These are phyloP conservation scores for Leccinum subtestaceum DNA, from an alignment of 768 basidiomycete genomes.

Conservation along the genomic window DNA sequence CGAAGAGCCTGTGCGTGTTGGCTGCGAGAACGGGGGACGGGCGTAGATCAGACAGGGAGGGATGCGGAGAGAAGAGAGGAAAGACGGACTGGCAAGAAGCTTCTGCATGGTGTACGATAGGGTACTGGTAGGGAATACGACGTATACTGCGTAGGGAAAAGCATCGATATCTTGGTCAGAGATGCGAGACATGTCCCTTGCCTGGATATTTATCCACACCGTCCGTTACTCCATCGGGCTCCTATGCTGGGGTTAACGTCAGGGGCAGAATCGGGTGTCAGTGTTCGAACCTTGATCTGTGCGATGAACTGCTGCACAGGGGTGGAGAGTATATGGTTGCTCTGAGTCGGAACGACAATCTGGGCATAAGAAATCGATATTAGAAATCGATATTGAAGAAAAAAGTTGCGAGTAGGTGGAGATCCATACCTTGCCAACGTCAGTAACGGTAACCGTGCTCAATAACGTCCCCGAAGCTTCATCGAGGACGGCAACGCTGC, in stretches of 20 bases:
- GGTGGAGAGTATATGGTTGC: slow-evolving; percentile 69
- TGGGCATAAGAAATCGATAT: slow-evolving; percentile 25
- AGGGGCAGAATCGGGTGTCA: not conserved
- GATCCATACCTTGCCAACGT: slow-evolving; percentile 63
- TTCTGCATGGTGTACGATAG: slow-evolving; percentile 76
- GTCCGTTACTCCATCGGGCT: slow-evolving; percentile 72
- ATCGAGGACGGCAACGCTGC: slow-evolving; percentile 75
- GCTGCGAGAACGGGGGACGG: slow-evolving; percentile 41
- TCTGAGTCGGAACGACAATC: slow-evolving; percentile 79
- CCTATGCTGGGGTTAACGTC: slow-evolving; percentile 36
- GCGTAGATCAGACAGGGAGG: slow-evolving; percentile 5
- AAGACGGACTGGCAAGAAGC: slow-evolving; percentile 69
- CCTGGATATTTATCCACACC: slow-evolving; percentile 80
- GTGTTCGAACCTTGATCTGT: slow-evolving; percentile 58
- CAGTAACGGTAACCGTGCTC: slow-evolving; percentile 80
- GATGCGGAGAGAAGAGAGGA: not conserved
- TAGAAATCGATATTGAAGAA: no score
- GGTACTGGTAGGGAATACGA: slow-evolving; percentile 61
- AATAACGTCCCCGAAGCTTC: slow-evolving; percentile 59
- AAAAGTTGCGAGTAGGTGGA: not conserved
- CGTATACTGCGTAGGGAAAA: slow-evolving; percentile 54
- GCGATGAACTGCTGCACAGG: slow-evolving; percentile 70
- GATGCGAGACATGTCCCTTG: slow-evolving; percentile 22
- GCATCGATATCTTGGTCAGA: not conserved
- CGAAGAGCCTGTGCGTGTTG: slow-evolving; percentile 76